Evolutionary conservation across 495 filamentous ascomycete species (phyloP).

Genomic region (Aspergillus ostianus): DNA sequence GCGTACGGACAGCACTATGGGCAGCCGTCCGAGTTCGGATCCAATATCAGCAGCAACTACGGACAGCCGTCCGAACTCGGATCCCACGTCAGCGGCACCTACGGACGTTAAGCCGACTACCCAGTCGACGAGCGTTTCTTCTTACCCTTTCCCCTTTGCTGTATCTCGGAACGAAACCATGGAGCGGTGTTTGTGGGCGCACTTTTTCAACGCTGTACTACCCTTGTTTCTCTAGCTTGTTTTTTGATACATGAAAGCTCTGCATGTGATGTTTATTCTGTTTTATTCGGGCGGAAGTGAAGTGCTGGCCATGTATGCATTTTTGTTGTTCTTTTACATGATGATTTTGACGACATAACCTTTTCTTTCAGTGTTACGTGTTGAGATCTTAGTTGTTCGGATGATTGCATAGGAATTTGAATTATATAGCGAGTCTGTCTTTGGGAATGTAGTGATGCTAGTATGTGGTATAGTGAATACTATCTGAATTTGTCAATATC

Average conservation of each 20-base stretch:
- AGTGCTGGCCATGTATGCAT: neutral
- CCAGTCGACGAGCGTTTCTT: no score
- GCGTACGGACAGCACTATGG: constrained; percentile 44
- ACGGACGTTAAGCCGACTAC: neutral
- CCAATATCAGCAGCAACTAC: constrained; percentile 24
- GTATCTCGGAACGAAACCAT: neutral
- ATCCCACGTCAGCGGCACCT: no score
- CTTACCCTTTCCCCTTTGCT: neutral
- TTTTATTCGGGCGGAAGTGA: neutral
- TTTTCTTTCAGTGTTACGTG: neutral
- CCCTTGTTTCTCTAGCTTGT: constrained; percentile 3
- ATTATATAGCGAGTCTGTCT: neutral
- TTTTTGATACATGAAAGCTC: constrained; percentile 2
- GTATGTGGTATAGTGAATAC: no score
- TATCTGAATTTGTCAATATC: no score
- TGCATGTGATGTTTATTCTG: neutral
- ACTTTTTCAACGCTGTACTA: constrained; percentile 4
- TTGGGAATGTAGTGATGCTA: neutral
- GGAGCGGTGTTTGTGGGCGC: constrained; percentile 4
- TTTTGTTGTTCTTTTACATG: neutral
- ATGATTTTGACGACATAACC: constrained; percentile 8
- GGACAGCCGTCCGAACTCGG: constrained; percentile 19
- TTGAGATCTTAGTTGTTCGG: constrained; percentile 3
- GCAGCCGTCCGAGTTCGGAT: constrained; percentile 25
- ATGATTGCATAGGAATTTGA: constrained; percentile 9